Evolutionary conservation across 2,329 filamentous ascomycete genomes (phyloP).

Genomic region (Colletotrichum lentis): DNA sequence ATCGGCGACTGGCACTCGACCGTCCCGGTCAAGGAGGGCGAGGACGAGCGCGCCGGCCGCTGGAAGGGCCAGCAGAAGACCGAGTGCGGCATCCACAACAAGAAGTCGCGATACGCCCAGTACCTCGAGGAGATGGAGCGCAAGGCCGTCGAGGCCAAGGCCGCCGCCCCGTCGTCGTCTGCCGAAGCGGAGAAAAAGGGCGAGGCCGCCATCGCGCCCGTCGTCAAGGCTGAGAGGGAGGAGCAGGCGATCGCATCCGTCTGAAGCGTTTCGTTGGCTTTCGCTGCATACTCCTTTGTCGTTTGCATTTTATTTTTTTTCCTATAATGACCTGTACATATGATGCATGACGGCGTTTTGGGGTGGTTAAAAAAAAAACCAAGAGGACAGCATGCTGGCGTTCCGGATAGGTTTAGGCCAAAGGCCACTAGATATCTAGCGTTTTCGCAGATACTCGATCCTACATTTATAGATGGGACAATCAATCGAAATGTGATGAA

Average conservation of each 20-base stretch:
- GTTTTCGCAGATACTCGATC: slow-evolving; percentile 9
- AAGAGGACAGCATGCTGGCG: slow-evolving; percentile 34
- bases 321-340: slow-evolving; percentile 35
- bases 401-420: slow-evolving; percentile 25
- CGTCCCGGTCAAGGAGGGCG: slow-evolving; percentile 84
- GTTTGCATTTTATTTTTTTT: not conserved
- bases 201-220: slow-evolving; percentile 36
- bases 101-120: slow-evolving; percentile 89
- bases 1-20: slow-evolving; percentile 99
- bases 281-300: not conserved
- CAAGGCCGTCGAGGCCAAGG: slow-evolving; percentile 64
- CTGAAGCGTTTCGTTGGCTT: not conserved
- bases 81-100: slow-evolving; percentile 99
- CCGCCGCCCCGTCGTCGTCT: slow-evolving; percentile 41
- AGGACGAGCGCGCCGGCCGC: slow-evolving; percentile 93
- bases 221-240: slow-evolving; percentile 38
- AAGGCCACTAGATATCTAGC: slow-evolving; percentile 18
- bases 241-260: slow-evolving; percentile 25
- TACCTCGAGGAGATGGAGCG: slow-evolving; percentile 78
- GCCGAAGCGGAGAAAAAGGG: slow-evolving; percentile 38
- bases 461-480: slow-evolving; percentile 16
- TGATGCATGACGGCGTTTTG: slow-evolving; percentile 36
- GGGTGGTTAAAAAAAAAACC: slow-evolving; percentile 15
- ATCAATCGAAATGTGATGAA: slow-evolving; percentile 10
- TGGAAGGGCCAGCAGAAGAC: slow-evolving; percentile 98